A percentile compares a stretch with the other conserved stretches of the same genome.
Conservation (phyloP, 2,329 filamentous ascomycete species). For the Neofusicoccum kwambonambiense region DNA sequence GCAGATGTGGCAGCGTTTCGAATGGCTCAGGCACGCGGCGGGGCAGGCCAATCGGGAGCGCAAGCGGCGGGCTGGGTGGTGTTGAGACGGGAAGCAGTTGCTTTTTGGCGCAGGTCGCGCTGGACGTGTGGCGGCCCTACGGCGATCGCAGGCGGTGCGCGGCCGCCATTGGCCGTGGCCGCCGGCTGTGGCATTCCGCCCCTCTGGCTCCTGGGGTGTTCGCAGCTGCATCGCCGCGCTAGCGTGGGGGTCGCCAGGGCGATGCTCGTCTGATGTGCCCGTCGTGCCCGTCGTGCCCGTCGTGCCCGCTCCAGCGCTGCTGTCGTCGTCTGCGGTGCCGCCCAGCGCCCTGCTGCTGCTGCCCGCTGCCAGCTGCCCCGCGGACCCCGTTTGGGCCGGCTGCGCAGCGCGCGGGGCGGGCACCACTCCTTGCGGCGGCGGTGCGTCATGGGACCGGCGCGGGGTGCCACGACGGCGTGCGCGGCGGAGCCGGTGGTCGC, state of each 20-base stretch:
- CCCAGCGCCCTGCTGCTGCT: not conserved
- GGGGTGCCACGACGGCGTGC: not conserved
- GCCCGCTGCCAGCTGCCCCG: too few relatives aligned
- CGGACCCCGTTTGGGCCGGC: not conserved
- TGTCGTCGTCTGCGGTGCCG: not conserved
- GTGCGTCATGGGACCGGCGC: slow-evolving; percentile 1
- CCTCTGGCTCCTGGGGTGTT: not conserved
- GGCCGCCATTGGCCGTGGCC: not conserved
- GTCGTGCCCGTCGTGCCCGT: not conserved
- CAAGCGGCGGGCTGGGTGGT: not conserved
- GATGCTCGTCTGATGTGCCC: not conserved
- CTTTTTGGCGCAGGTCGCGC: not conserved
- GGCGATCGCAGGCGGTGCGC: slow-evolving; percentile 3
- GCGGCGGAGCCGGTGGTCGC: too few relatives aligned
- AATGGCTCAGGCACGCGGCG: not conserved
- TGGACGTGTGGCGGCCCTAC: not conserved
- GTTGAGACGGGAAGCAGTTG: slow-evolving; percentile 2
- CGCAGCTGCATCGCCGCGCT: not conserved
- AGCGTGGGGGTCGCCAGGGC: not conserved
- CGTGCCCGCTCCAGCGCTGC: not conserved
- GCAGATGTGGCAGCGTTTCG: not conserved
- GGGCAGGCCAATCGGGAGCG: not conserved
- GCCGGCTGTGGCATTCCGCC: too few relatives aligned
- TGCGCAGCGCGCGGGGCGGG: not conserved
- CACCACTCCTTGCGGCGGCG: not conserved